A percentile compares a stretch with the other conserved stretches of the same genome.
Evolutionary conservation across 768 basidiomycete genomes (phyloP).

Genomic region (Mrakia gelida): DNA sequence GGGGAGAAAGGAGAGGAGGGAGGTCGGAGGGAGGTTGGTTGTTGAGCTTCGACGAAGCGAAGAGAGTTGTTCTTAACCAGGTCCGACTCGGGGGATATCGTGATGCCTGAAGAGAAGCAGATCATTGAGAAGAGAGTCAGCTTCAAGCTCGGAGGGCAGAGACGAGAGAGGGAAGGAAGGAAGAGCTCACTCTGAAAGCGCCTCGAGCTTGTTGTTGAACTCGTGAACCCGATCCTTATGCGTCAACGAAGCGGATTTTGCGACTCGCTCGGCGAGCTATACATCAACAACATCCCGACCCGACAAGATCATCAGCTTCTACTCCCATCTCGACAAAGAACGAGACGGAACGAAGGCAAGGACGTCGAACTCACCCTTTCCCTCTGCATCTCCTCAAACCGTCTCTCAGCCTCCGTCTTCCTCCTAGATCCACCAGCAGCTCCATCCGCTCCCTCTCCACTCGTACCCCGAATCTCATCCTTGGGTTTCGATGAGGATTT

Average conservation of each 20-base stretch:
- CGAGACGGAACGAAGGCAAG: constrained; percentile 4
- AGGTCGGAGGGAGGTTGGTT: background rate
- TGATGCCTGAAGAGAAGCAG: constrained; percentile 15
- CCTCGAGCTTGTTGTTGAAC: constrained; percentile 80
- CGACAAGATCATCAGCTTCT: background rate
- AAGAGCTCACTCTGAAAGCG: constrained; percentile 70
- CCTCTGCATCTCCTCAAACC: constrained; percentile 83
- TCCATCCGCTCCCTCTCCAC: constrained; percentile 51
- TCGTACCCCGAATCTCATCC: constrained; percentile 48
- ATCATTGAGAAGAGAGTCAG: background rate
- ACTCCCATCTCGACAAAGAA: constrained; percentile 19
- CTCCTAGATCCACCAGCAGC: constrained; percentile 48
- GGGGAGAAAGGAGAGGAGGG: no score
- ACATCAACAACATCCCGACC: background rate
- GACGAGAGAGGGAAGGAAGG: background rate
- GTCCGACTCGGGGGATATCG: constrained; percentile 34
- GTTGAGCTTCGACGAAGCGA: background rate
- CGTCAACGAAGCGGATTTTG: constrained; percentile 71
- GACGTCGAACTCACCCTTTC: constrained; percentile 56
- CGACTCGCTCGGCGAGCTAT: constrained; percentile 69
- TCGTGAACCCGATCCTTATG: constrained; percentile 92
- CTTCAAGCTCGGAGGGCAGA: background rate
- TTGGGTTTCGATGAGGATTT: constrained; percentile 58
- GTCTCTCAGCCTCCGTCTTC: constrained; percentile 81
- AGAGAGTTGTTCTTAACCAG: constrained; percentile 23